These are phyloP conservation scores for Aspergillus mulundensis DNA, from an alignment of 495 filamentous ascomycete genomes.

Conservation along the genomic window DNA sequence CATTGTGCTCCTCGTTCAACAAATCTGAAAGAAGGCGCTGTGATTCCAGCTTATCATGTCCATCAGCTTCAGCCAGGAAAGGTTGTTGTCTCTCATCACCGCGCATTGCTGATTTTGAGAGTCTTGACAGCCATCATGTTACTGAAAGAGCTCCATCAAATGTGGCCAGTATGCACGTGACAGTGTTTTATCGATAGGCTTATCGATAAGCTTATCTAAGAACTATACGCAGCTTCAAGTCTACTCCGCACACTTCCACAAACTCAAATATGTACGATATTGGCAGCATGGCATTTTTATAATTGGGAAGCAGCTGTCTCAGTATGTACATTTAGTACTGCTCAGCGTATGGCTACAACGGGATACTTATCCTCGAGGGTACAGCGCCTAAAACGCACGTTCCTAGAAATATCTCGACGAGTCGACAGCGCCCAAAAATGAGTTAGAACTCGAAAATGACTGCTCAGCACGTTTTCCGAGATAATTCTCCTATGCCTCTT, in stretches of 20 bases:
- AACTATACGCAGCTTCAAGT: not conserved
- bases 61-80: slow-evolving; percentile 29
- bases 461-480: too few species aligned
- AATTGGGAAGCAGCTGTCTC: too few species aligned
- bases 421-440: too few species aligned
- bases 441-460: too few species aligned
- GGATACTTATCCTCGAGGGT: too few species aligned
- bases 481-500: too few species aligned
- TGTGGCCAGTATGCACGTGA: slow-evolving; percentile 9
- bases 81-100: slow-evolving; percentile 35
- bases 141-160: not conserved
- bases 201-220: too few species aligned
- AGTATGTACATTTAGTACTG: too few species aligned
- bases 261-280: not conserved
- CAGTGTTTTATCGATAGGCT: slow-evolving; percentile 11
- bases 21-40: slow-evolving; percentile 26
- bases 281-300: too few species aligned
- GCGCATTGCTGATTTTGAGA: slow-evolving; percentile 38
- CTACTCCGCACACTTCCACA: not conserved
- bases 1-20: slow-evolving; percentile 25
- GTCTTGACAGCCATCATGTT: not conserved
- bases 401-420: too few species aligned
- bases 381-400: too few species aligned
- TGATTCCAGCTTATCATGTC: slow-evolving; percentile 25
- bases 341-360: too few species aligned